Base-by-base conservation (phyloP, 2,329 filamentous ascomycete species). In the Penicillium sp. region DNA sequence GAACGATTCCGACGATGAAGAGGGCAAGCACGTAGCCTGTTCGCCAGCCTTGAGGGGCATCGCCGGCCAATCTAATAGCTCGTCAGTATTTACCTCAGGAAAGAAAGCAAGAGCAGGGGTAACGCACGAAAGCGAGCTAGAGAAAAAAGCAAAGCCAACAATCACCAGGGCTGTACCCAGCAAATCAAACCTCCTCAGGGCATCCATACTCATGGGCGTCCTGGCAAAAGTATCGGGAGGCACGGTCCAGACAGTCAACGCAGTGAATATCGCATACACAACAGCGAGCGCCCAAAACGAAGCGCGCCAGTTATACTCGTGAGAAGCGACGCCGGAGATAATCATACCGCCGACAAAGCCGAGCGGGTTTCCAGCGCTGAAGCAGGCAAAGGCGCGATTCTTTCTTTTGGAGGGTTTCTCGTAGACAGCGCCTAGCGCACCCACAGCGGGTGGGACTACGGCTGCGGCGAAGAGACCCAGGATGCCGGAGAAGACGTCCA, bases 391-490 rank as follows among this genome's bases (percentile, higher is more conserved):
- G 0, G 82, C 85, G 56, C 78, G 75, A 60, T 88, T 88, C 75
- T 88, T 87, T n/a, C 85, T 73, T 53, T 77, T 78, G 10, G 77
- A 81, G 0, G 87, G 86, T 61, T 77, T 77, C n/a, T 79, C 77
- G 59, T 90, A 90, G 7, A 85, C 80, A 0, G 81, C 79, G 13
- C 87, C 87, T 0, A 90, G 75, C 44, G 86, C 82, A 0, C 85
- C 86, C 43, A 87, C 83, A 0, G 85, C 85, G 0, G 86, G 83
- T 5, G 86, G 85, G 1, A 87, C 81, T 2, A 85, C 81, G 51
- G 84, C 83, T 1, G 87, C 87, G 5, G 82, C 83, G 51, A 82
- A 81, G n/a, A 89, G 74, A 3, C 87, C 87, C 26, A 88, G 72
- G 3, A 89, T 71, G 6, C 86, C 87, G 40, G 82, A 85, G 33